phyloP scores from a whole-genome alignment of 352 stramenopile species.

The Globisporangium okanoganense region DNA sequence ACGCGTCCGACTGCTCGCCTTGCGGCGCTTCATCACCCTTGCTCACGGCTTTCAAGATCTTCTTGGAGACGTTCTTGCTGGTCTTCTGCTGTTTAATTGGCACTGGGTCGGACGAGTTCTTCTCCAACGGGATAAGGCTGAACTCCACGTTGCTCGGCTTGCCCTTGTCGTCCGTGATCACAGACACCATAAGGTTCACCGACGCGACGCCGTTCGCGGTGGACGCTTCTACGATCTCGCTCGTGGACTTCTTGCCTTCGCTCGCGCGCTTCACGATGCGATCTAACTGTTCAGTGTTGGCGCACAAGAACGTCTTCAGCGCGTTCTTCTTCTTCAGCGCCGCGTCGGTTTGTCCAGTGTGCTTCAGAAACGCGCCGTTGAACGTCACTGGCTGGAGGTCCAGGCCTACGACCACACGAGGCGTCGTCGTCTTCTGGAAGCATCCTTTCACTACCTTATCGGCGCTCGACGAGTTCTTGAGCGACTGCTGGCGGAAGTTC shows the following conservation, averaged over 20 bases:
- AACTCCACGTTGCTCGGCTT: slow-evolving; percentile 64
- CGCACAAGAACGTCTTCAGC: slow-evolving; percentile 45
- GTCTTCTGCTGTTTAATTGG: background rate
- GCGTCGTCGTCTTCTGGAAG: slow-evolving; percentile 63
- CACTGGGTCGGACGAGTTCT: background rate
- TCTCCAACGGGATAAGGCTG: slow-evolving; percentile 38
- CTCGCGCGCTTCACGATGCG: slow-evolving; percentile 40
- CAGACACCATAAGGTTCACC: slow-evolving; percentile 45
- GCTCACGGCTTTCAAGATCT: background rate
- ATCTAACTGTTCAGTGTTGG: slow-evolving; percentile 39
- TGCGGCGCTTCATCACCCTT: background rate
- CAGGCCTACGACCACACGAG: slow-evolving; percentile 52
- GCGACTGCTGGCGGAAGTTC: slow-evolving; percentile 36
- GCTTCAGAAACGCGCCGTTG: slow-evolving; percentile 57
- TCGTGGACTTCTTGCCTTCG: slow-evolving; percentile 40
- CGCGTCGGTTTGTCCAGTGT: slow-evolving; percentile 39
- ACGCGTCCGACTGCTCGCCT: slow-evolving; percentile 10
- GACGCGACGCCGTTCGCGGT: slow-evolving; percentile 23
- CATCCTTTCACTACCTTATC: slow-evolving; percentile 32
- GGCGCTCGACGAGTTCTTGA: slow-evolving; percentile 18
- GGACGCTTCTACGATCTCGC: slow-evolving; percentile 28
- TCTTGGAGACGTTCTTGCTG: slow-evolving; percentile 6
- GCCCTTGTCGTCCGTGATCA: slow-evolving; percentile 39
- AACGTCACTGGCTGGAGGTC: slow-evolving; percentile 52
- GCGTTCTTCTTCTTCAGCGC: slow-evolving; percentile 59